Conservation (phyloP, 2,329 filamentous ascomycete species). For the Calonectria fujianensis region DNA sequence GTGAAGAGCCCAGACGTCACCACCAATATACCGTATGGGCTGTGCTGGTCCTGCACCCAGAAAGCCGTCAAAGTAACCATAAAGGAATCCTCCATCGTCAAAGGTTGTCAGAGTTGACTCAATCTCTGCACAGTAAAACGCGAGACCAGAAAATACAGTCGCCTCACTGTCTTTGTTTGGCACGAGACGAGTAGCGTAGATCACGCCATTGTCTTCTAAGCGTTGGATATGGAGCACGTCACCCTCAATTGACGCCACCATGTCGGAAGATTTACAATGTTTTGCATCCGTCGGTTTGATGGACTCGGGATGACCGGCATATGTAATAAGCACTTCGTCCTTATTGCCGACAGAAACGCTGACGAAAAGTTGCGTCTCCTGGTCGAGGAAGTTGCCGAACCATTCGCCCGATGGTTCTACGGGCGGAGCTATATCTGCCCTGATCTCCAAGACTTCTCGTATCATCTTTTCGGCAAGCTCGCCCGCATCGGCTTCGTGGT, state of each 20-base stretch:
- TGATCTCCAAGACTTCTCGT: not conserved
- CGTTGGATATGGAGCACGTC: not conserved
- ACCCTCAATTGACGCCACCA: not conserved
- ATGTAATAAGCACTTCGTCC: not conserved
- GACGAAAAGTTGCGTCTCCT: not conserved
- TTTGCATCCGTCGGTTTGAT: not conserved
- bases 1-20: not conserved
- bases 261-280: not conserved
- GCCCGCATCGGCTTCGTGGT: not conserved
- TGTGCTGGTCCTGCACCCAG: not conserved
- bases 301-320: not conserved
- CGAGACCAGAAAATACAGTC: not conserved
- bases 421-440: not conserved
- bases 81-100: not conserved
- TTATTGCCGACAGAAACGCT: not conserved
- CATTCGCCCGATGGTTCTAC: not conserved
- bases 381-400: not conserved
- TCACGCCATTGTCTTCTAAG: not conserved
- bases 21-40: not conserved
- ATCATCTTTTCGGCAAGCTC: not conserved
- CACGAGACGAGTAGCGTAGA: not conserved
- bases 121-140: not conserved
- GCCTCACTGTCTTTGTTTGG: not conserved
- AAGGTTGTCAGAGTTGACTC: not conserved
- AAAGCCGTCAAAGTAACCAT: not conserved